Percentiles rank a stretch among this genome's conserved stretches.
Conservation (phyloP, 805 yeast species). For the Metschnikowia bowlesiae region DNA sequence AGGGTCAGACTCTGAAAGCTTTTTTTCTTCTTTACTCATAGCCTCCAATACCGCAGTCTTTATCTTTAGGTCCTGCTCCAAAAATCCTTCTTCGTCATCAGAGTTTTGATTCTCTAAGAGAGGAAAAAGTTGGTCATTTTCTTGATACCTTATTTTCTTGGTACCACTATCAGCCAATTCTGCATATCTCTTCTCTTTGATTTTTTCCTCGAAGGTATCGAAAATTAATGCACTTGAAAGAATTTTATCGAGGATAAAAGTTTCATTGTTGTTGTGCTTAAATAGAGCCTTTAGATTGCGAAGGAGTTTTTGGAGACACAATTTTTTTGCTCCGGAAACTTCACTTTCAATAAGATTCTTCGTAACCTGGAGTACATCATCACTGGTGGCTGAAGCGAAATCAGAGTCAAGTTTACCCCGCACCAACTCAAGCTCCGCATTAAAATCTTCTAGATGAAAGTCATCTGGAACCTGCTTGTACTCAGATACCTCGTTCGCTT, state of each 20-base stretch:
- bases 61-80: conserved; percentile 15
- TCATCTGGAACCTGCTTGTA: conserved; percentile 33
- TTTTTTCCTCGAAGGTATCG: conserved; percentile 17
- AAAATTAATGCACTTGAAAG: conserved; percentile 27
- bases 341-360: conserved; percentile 15
- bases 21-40: conserved; percentile 17
- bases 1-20: conserved; percentile 7
- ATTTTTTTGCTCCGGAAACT: conserved; percentile 13
- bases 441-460: conserved; percentile 30
- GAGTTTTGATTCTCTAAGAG: conserved; percentile 2
- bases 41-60: conserved; percentile 24
- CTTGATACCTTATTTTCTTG: conserved; percentile 4
- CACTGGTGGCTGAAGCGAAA: conserved; percentile 14
- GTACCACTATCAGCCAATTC: neutral
- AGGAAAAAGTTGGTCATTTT: conserved; percentile 6
- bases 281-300: conserved; percentile 30
- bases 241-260: conserved; percentile 35
- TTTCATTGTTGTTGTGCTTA: conserved; percentile 27
- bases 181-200: neutral
- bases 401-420: conserved; percentile 16
- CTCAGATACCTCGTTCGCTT: neutral
- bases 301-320: conserved; percentile 24
- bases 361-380: conserved; percentile 16
- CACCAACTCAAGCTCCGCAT: conserved; percentile 26
- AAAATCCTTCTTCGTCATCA: neutral